Conservation (phyloP, 257 asterid species). For the Thymus quinquecostatus region DNA sequence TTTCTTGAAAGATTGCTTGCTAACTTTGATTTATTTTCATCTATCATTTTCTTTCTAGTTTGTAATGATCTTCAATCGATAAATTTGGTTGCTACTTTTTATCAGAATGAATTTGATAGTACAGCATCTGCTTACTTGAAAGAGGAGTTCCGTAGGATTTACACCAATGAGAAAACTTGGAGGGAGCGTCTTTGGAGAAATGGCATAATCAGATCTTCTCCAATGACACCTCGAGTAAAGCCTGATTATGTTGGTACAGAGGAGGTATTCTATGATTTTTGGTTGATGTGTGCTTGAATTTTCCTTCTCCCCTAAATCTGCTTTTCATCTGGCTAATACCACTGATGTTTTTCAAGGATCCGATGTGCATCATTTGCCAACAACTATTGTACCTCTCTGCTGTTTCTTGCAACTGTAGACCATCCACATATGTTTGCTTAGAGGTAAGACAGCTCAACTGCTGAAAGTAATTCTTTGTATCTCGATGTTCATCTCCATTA, state of each 20-base stretch:
- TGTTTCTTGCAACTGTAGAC: conserved; percentile 84
- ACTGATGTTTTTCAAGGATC: conserved; percentile 64
- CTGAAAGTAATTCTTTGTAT: conserved; percentile 15
- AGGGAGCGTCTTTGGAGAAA: conserved; percentile 85
- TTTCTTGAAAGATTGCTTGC: conserved; percentile 20
- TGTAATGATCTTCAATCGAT: conserved; percentile 10
- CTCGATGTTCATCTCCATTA: conserved; percentile 8
- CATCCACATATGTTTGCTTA: conserved; percentile 78
- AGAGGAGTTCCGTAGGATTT: conserved; percentile 70
- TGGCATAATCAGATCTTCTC: conserved; percentile 74
- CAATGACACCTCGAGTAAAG: conserved; percentile 61
- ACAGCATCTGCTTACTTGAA: conserved; percentile 65
- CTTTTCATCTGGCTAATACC: conserved; percentile 32
- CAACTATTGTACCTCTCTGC: conserved; percentile 88
- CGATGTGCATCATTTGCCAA: conserved; percentile 86
- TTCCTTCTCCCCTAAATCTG: neutral
- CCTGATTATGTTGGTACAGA: conserved; percentile 82
- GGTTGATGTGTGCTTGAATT: neutral
- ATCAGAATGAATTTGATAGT: conserved; percentile 65
- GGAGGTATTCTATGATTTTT: conserved; percentile 58
- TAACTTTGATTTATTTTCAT: conserved; percentile 10
- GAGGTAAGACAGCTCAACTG: conserved; percentile 63
- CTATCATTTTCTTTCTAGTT: conserved; percentile 17
- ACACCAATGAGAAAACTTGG: conserved; percentile 69
- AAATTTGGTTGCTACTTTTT: conserved; percentile 27